Percentiles rank a stretch among this genome's conserved stretches.
Conservation (phyloP, 805 yeast genomes). For the Vanderwaltozyma polyspora region DNA sequence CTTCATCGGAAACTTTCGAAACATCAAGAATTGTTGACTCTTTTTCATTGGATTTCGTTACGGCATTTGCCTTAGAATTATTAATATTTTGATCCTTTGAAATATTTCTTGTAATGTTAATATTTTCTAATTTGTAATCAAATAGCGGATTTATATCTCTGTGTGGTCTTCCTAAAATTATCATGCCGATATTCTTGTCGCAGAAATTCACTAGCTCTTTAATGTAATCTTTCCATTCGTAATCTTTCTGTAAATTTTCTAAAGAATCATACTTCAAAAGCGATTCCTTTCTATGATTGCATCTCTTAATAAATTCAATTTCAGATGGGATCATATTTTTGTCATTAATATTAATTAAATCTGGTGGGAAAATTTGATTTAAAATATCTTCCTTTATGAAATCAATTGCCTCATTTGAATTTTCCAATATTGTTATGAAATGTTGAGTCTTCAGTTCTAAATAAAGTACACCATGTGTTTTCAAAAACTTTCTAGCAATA, state of each 20-base stretch:
- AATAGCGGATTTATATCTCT: conserved; percentile 22
- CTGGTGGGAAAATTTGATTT: conserved; percentile 63
- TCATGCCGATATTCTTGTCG: conserved; percentile 57
- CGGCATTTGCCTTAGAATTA: not conserved
- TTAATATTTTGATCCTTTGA: not conserved
- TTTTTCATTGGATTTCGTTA: not conserved
- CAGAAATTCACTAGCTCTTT: conserved; percentile 71
- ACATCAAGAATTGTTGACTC: not conserved
- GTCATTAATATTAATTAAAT: conserved; percentile 12
- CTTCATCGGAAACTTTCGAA: not conserved
- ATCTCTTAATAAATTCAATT: conserved; percentile 62
- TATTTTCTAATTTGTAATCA: not conserved
- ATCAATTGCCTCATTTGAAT: conserved; percentile 6
- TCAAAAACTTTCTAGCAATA: conserved; percentile 45
- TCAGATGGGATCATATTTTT: conserved; percentile 63
- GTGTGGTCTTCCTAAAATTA: conserved; percentile 57
- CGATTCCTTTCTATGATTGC: conserved; percentile 57
- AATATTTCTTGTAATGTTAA: not conserved
- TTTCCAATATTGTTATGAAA: conserved; percentile 74
- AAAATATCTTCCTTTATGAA: conserved; percentile 30
- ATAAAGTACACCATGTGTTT: conserved; percentile 68
- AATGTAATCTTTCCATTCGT: conserved; percentile 79
- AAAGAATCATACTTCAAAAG: conserved; percentile 38
- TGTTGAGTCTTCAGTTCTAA: conserved; percentile 93
- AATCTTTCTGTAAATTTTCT: conserved; percentile 51